Conservation (phyloP, 2,329 filamentous ascomycete genomes). For the Cercospora berteroae region DNA sequence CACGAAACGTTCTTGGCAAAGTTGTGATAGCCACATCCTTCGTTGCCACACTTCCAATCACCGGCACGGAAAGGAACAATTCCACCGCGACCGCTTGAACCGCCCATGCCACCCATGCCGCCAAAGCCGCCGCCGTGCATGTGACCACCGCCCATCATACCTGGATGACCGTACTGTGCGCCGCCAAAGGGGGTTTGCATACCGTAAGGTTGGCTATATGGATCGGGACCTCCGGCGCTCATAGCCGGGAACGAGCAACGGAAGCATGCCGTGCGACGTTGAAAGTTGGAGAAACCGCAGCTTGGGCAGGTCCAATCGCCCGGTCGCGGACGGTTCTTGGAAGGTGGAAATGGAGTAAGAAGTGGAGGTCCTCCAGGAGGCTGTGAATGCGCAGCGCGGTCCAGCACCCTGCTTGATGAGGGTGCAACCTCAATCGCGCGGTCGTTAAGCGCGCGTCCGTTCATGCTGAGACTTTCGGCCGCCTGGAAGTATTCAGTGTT, state of each 20-base stretch:
- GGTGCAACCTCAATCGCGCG: conserved; percentile 99
- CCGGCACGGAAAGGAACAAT: conserved; percentile 94
- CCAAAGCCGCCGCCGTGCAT: conserved; percentile 56
- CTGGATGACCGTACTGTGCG: conserved; percentile 58
- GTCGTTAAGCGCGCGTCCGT: conserved; percentile 94
- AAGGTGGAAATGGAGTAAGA: conserved; percentile 93
- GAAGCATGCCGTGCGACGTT: conserved; percentile 97
- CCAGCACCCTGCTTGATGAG: conserved; percentile 92
- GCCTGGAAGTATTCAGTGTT: conserved; percentile 56
- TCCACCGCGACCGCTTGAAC: conserved; percentile 60
- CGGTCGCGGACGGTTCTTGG: conserved; percentile 94
- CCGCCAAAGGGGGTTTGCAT: conserved; percentile 43
- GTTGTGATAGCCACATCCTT: conserved; percentile 97
- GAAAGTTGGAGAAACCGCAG: conserved; percentile 98
- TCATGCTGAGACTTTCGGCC: conserved; percentile 98
- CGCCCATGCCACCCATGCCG: conserved; percentile 56
- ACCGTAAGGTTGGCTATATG: conserved; percentile 48
- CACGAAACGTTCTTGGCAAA: conserved; percentile 99
- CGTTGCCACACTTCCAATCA: conserved; percentile 98
- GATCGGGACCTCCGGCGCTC: conserved; percentile 66
- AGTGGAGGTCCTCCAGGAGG: conserved; percentile 53
- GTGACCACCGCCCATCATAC: conserved; percentile 72
- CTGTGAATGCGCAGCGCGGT: conserved; percentile 75
- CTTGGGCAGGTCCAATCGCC: conserved; percentile 99
- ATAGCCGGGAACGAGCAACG: conserved; percentile 98